A percentile compares a stretch with the other conserved stretches of the same genome.
phyloP scores from a whole-genome alignment of 345 rosid genomes.

The Murraya paniculata region DNA sequence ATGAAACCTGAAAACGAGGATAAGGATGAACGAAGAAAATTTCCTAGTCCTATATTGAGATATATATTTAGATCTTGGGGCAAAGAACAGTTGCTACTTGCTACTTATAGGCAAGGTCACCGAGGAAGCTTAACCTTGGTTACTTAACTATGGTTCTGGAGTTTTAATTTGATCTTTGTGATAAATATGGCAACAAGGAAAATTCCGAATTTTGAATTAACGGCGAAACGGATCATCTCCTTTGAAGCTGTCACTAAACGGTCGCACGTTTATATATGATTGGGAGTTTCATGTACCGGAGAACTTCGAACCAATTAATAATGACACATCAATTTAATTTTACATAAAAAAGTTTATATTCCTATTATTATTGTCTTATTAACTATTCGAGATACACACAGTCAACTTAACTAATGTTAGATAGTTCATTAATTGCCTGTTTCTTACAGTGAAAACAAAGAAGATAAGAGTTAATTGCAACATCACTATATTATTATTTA shows the following conservation, averaged over 20 bases:
- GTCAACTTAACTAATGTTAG: no score
- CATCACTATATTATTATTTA: no score
- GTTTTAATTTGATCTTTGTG: background rate
- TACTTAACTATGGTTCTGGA: slow-evolving; percentile 10
- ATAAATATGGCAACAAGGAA: background rate
- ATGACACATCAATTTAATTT: no score
- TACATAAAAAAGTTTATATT: no score
- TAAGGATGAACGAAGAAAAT: background rate
- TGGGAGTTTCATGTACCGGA: background rate
- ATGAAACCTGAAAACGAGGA: slow-evolving; percentile 9
- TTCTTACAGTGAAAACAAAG: no score
- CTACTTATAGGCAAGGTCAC: background rate
- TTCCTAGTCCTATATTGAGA: background rate
- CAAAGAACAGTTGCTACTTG: background rate
- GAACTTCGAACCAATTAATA: no score
- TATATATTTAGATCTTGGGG: background rate
- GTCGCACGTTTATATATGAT: background rate
- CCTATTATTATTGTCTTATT: no score
- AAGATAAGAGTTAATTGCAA: no score
- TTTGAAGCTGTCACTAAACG: background rate
- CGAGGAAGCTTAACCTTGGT: slow-evolving; percentile 6
- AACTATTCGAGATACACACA: no score
- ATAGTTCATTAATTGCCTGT: no score
- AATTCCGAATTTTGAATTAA: background rate
- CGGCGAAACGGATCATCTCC: background rate